Conservation (phyloP, 192 early-diverging fungal species). For the Chytriomyces hyalinus region DNA sequence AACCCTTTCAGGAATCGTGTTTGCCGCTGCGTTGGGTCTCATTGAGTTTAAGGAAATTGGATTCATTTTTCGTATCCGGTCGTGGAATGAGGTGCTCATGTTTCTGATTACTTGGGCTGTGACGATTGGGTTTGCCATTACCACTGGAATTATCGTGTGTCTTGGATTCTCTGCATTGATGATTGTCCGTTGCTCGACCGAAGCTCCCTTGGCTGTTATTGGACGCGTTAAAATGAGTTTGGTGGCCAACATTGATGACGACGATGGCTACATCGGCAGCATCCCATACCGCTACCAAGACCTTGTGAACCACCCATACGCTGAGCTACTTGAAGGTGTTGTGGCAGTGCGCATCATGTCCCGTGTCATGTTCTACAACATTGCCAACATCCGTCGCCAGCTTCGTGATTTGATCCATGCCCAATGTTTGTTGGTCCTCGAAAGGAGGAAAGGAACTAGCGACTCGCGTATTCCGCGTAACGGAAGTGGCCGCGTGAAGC, state of each 20-base stretch:
- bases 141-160: constrained; percentile 39
- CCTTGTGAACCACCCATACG: constrained; percentile 40
- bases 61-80: constrained; percentile 64
- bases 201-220: constrained; percentile 38
- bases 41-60: constrained; percentile 77
- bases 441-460: not conserved
- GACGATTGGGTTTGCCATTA: constrained; percentile 37
- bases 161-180: constrained; percentile 37
- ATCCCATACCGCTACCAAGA: constrained; percentile 13
- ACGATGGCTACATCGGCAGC: not conserved
- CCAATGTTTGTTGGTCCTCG: not conserved
- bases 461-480: not conserved
- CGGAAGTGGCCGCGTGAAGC: constrained; percentile 65
- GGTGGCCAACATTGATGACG: not conserved
- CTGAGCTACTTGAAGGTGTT: constrained; percentile 35
- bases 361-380: constrained; percentile 45
- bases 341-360: constrained; percentile 24
- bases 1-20: constrained; percentile 80
- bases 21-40: constrained; percentile 79
- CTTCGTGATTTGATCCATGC: constrained; percentile 38
- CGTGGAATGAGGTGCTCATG: constrained; percentile 32
- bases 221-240: constrained; percentile 25
- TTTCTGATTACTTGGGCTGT: constrained; percentile 41
- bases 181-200: constrained; percentile 38
- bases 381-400: constrained; percentile 32